A percentile compares a stretch with the other conserved stretches of the same genome.
Conservation (phyloP, 495 filamentous ascomycete genomes). For the Astrocystis sublimbata region DNA sequence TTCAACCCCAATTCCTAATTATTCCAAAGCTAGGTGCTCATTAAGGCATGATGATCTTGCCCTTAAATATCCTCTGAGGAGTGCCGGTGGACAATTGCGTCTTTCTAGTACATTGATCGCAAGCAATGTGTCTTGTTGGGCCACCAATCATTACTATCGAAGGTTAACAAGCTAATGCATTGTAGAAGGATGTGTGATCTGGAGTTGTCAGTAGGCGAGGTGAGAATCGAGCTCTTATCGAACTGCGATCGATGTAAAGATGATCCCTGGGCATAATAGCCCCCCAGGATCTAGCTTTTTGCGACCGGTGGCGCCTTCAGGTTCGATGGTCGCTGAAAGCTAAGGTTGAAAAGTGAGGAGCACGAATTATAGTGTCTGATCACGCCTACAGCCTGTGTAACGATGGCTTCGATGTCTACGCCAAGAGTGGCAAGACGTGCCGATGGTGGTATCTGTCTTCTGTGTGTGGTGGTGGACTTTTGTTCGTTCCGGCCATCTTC, state of each 20-base stretch:
- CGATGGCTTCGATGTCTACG: background rate
- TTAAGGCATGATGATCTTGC: background rate
- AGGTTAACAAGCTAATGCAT: background rate
- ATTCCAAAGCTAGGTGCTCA: background rate
- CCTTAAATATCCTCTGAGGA: background rate
- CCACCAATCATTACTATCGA: background rate
- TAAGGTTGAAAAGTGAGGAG: background rate
- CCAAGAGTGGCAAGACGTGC: slow-evolving; percentile 1
- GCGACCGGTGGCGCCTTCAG: background rate
- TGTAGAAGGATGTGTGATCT: background rate
- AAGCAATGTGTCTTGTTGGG: background rate
- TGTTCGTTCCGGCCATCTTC: background rate
- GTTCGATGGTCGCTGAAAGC: background rate
- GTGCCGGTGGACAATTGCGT: background rate
- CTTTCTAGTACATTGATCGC: background rate
- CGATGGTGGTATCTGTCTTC: no score
- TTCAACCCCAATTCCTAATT: no score
- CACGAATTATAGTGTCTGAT: background rate
- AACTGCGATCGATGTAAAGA: background rate
- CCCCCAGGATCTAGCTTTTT: no score
- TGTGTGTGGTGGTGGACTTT: background rate
- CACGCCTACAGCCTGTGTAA: slow-evolving; percentile 13
- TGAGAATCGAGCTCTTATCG: background rate
- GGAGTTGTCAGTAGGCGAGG: background rate
- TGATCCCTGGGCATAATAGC: no score